Percentiles rank a stretch among this genome's conserved stretches.
Evolutionary conservation across 202 grass and related monocot species (phyloP).

Genomic region (Brachypodium distachyon): DNA sequence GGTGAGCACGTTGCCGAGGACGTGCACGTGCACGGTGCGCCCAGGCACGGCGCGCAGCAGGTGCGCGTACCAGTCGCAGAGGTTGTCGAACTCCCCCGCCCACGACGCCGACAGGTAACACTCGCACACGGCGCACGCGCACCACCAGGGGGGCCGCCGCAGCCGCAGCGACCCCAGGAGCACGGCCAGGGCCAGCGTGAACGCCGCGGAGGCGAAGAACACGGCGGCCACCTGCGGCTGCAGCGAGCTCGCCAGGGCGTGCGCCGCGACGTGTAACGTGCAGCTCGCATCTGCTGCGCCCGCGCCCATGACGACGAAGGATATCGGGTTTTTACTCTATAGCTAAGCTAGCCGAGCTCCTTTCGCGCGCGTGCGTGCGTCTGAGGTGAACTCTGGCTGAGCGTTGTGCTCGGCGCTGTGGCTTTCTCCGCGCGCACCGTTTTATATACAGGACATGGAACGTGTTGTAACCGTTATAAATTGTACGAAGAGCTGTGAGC

Average conservation of each 20-base stretch:
- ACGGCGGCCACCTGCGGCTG: slow-evolving; percentile 45
- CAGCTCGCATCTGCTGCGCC: not conserved
- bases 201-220: slow-evolving; percentile 47
- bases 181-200: slow-evolving; percentile 31
- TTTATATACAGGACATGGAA: slow-evolving; percentile 36
- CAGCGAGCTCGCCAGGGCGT: slow-evolving; percentile 40
- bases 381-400: not conserved
- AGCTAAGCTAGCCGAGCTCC: too few species aligned
- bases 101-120: slow-evolving; percentile 71
- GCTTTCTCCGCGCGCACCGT: not conserved
- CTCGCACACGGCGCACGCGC: slow-evolving; percentile 68
- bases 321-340: not conserved
- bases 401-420: not conserved
- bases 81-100: slow-evolving; percentile 59
- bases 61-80: slow-evolving; percentile 94
- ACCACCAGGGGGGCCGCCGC: slow-evolving; percentile 54
- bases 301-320: slow-evolving; percentile 12
- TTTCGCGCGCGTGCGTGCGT: slow-evolving; percentile 16
- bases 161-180: slow-evolving; percentile 32
- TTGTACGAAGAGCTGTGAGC: not conserved
- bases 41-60: slow-evolving; percentile 59
- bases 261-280: slow-evolving; percentile 21
- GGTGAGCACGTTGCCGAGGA: slow-evolving; percentile 76
- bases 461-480: not conserved
- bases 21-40: slow-evolving; percentile 74